Conservation (phyloP, 225 moss, liverwort and hornwort genomes). For the Antitrichia curtipendula region DNA sequence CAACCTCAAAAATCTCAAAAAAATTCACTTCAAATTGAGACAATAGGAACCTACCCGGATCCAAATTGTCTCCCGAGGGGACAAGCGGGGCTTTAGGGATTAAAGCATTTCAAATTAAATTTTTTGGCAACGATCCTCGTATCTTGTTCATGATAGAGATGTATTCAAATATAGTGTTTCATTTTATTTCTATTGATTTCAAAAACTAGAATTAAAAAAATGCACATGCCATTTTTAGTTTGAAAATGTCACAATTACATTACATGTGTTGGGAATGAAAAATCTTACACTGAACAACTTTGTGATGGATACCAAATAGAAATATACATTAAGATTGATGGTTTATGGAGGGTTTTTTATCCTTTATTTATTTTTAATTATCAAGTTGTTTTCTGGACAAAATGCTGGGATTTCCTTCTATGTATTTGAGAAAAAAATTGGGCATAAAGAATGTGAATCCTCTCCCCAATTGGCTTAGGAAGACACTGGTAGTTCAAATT, state of each 20-base stretch:
- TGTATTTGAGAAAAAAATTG: not conserved
- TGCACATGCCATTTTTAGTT: no score
- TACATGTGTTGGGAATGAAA: no score
- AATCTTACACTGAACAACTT: rapidly evolving
- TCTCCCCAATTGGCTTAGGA: not conserved
- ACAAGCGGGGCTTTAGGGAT: no score
- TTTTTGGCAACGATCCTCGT: rapidly evolving
- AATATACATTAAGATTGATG: not conserved
- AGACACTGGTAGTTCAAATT: not conserved
- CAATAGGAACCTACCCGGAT: no score
- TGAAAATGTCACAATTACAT: no score
- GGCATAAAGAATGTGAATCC: not conserved
- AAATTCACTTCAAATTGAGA: no score
- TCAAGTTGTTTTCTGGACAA: not conserved
- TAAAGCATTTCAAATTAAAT: not conserved
- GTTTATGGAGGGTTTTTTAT: rapidly evolving
- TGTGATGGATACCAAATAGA: not conserved
- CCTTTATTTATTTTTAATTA: not conserved
- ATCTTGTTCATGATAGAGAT: not conserved
- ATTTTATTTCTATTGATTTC: not conserved
- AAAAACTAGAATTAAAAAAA: no score
- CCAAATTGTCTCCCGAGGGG: no score
- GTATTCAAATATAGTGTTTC: not conserved
- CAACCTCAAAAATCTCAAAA: no score
- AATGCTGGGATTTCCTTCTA: not conserved